Evolutionary conservation across 129 eudicot genomes (phyloP).

Genomic region (Flaveria trinervia): DNA sequence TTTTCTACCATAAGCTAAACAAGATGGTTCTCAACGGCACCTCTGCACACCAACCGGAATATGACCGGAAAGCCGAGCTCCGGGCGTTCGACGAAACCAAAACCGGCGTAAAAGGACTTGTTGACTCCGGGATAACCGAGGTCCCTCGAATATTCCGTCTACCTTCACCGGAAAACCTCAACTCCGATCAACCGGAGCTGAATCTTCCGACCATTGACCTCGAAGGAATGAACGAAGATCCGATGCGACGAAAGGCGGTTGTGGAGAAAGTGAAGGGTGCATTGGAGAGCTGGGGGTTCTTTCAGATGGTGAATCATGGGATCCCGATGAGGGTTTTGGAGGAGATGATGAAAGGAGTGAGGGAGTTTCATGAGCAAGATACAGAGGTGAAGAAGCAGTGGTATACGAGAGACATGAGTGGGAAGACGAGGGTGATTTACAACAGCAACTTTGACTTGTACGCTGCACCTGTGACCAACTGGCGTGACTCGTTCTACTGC

Average conservation of each 20-base stretch:
- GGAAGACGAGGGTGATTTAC: conserved; percentile 29
- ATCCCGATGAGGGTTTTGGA: conserved; percentile 38
- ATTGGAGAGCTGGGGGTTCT: conserved; percentile 47
- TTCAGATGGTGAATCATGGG: conserved; percentile 50
- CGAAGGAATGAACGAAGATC: not conserved
- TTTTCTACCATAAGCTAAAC: not conserved
- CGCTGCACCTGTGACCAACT: conserved; percentile 34
- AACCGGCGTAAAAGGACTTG: conserved; percentile 45
- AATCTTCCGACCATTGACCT: conserved; percentile 42
- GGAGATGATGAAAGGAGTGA: conserved; percentile 30
- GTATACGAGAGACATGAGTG: conserved; percentile 31
- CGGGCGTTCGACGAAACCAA: conserved; percentile 41
- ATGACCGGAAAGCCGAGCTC: conserved; percentile 29
- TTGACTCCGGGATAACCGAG: conserved; percentile 22
- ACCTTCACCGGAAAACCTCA: conserved; percentile 10
- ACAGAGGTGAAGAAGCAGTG: conserved; percentile 35
- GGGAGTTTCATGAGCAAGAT: conserved; percentile 40
- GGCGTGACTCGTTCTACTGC: conserved; percentile 44
- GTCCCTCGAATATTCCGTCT: conserved; percentile 38
- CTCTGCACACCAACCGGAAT: not conserved
- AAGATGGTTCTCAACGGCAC: not conserved
- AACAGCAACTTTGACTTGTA: conserved; percentile 51
- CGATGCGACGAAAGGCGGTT: conserved; percentile 7
- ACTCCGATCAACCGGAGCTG: conserved; percentile 5
- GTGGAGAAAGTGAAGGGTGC: conserved; percentile 29